Percentiles rank a stretch among this genome's conserved stretches.
Conservation (phyloP, 1,284 basidiomycete species). For the Boletus mariae region DNA sequence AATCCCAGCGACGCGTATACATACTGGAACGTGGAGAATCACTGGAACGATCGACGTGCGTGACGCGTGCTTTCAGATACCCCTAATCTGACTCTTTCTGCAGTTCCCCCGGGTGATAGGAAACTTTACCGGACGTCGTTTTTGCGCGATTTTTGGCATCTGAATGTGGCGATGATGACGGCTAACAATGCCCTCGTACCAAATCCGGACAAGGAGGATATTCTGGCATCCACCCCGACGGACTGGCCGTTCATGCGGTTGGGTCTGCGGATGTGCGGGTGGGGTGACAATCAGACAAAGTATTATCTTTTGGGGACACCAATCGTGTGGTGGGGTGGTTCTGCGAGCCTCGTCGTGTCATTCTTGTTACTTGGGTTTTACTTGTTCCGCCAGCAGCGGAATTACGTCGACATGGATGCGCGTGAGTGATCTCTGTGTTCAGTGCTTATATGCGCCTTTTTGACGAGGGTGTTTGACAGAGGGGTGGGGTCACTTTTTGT, state of each 20-base stretch:
- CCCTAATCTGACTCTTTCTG: conserved; percentile 1
- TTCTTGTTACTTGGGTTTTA: conserved; percentile 63
- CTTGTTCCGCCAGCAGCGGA: conserved; percentile 80
- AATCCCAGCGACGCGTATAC: conserved; percentile 82
- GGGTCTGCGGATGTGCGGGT: conserved; percentile 95
- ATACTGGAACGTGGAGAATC: conserved; percentile 97
- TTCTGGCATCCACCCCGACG: conserved; percentile 85
- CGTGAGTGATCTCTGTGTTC: conserved; percentile 42
- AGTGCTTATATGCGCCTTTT: neutral
- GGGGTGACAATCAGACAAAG: conserved; percentile 86
- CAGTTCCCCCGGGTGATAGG: conserved; percentile 80
- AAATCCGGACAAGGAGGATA: conserved; percentile 97
- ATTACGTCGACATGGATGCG: conserved; percentile 88
- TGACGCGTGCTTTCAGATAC: conserved; percentile 19
- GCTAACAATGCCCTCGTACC: conserved; percentile 98
- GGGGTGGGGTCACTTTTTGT: conserved; percentile 94
- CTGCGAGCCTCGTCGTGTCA: conserved; percentile 62
- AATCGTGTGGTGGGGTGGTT: conserved; percentile 87
- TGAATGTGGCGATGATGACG: conserved; percentile 99
- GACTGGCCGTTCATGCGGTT: conserved; percentile 94
- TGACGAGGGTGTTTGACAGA: conserved; percentile 38
- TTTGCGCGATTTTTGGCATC: conserved; percentile 95
- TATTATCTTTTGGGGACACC: conserved; percentile 95
- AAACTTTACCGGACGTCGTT: conserved; percentile 91
- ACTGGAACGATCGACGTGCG: conserved; percentile 91